Conservation (phyloP, 352 stramenopile species). For the Phytophthora foliorum region DNA sequence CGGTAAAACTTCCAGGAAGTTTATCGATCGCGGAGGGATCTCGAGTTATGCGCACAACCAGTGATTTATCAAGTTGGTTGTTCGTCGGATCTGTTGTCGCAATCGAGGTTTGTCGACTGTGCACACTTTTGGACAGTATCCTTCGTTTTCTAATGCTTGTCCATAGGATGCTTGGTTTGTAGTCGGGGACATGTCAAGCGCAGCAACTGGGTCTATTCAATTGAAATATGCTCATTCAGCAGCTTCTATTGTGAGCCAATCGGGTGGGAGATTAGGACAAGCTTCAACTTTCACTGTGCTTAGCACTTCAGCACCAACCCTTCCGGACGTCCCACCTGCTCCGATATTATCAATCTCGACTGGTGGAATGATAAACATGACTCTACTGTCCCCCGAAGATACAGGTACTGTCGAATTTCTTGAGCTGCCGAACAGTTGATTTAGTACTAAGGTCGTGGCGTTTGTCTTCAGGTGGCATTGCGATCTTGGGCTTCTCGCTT, state of each 20-base stretch:
- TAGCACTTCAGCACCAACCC: constrained; percentile 39
- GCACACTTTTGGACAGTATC: neutral
- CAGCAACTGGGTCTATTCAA: constrained; percentile 40
- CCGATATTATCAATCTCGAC: constrained; percentile 47
- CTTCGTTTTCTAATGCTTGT: neutral
- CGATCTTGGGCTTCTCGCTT: constrained; percentile 55
- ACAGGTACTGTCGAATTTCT: constrained; percentile 38
- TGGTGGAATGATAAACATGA: constrained; percentile 52
- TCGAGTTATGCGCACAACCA: constrained; percentile 42
- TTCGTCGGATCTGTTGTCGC: constrained; percentile 46
- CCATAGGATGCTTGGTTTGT: constrained; percentile 41
- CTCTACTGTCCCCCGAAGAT: constrained; percentile 44
- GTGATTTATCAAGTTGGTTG: constrained; percentile 47
- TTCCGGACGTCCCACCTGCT: constrained; percentile 43
- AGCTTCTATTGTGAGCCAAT: constrained; percentile 38
- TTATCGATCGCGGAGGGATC: constrained; percentile 50
- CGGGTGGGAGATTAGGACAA: constrained; percentile 37
- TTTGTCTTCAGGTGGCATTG: constrained; percentile 48
- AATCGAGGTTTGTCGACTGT: constrained; percentile 32
- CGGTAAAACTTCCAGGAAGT: constrained; percentile 34
- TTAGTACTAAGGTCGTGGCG: neutral
- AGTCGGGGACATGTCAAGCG: constrained; percentile 47
- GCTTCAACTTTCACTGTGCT: constrained; percentile 44
- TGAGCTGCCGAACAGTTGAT: neutral
- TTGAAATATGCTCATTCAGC: constrained; percentile 37